These are phyloP conservation scores for Chrysopogon serrulatus DNA, from an alignment of 176 grass and related monocot species.

Conservation along the genomic window DNA sequence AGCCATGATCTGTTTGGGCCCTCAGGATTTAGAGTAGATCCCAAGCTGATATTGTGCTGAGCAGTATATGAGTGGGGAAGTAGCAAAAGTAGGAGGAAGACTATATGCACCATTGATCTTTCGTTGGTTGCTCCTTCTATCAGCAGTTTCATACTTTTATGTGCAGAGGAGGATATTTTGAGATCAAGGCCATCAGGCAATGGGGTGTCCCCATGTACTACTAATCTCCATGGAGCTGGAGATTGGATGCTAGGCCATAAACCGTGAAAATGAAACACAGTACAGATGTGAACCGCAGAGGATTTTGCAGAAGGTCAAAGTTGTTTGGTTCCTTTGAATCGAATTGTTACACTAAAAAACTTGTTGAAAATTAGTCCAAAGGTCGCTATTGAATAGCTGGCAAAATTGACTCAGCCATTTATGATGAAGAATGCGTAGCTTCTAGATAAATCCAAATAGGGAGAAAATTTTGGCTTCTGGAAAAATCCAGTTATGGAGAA, in stretches of 20 bases:
- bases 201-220: too few species aligned
- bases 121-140: neutral
- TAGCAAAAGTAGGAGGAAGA: neutral
- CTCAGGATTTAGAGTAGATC: neutral
- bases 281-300: neutral
- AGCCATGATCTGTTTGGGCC: neutral
- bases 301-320: neutral
- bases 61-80: neutral
- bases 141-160: neutral
- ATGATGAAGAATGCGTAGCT: neutral
- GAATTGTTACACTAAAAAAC: neutral
- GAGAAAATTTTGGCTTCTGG: neutral
- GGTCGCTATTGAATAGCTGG: neutral
- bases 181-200: too few species aligned
- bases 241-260: too few species aligned
- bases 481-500: too few species aligned
- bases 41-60: neutral
- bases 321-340: neutral
- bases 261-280: too few species aligned
- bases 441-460: too few species aligned
- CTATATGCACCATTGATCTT: neutral
- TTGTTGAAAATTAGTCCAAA: neutral
- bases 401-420: neutral
- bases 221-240: too few species aligned
- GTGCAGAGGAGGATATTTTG: neutral